Evolutionary conservation across 1,139 yeast species (phyloP).

Genomic region (Yamadazyma spencermartinsiae): DNA sequence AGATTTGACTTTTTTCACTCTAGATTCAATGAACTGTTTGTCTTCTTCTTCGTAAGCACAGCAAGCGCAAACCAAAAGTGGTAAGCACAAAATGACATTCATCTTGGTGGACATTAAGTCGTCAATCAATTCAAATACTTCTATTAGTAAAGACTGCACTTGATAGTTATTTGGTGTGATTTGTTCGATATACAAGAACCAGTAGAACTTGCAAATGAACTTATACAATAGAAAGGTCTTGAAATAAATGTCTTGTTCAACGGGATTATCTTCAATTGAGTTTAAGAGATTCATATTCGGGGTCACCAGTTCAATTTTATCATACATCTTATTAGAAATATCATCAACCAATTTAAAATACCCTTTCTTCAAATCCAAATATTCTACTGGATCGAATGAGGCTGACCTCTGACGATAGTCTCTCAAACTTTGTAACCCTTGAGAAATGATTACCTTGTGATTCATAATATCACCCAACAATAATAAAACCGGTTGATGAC

Average conservation of each 20-base stretch:
- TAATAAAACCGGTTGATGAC: slow-evolving; percentile 19
- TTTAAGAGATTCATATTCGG: slow-evolving; percentile 10
- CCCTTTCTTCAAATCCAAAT: slow-evolving; percentile 3
- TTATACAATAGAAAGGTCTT: slow-evolving; percentile 9
- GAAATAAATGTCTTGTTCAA: slow-evolving; percentile 9
- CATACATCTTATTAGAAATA: slow-evolving; percentile 4
- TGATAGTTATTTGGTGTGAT: slow-evolving; percentile 11
- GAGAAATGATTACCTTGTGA: slow-evolving; percentile 9
- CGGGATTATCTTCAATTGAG: slow-evolving; percentile 6
- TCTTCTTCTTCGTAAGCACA: slow-evolving; percentile 23
- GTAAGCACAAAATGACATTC: slow-evolving; percentile 12
- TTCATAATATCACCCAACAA: slow-evolving; percentile 23
- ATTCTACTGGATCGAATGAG: background rate
- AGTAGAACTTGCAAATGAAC: slow-evolving; percentile 9
- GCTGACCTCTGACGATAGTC: background rate
- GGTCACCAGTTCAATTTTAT: slow-evolving; percentile 7
- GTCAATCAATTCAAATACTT: slow-evolving; percentile 9
- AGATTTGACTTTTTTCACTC: slow-evolving; percentile 12
- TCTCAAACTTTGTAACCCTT: slow-evolving; percentile 1
- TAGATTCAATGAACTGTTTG: slow-evolving; percentile 9
- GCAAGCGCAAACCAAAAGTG: slow-evolving; percentile 26
- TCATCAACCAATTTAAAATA: slow-evolving; percentile 2
- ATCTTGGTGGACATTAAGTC: slow-evolving; percentile 11
- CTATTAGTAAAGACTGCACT: slow-evolving; percentile 5
- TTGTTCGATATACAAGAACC: slow-evolving; percentile 11